Base-by-base conservation (phyloP, 192 early-diverging fungal genomes). In the Podila clonocystis region DNA sequence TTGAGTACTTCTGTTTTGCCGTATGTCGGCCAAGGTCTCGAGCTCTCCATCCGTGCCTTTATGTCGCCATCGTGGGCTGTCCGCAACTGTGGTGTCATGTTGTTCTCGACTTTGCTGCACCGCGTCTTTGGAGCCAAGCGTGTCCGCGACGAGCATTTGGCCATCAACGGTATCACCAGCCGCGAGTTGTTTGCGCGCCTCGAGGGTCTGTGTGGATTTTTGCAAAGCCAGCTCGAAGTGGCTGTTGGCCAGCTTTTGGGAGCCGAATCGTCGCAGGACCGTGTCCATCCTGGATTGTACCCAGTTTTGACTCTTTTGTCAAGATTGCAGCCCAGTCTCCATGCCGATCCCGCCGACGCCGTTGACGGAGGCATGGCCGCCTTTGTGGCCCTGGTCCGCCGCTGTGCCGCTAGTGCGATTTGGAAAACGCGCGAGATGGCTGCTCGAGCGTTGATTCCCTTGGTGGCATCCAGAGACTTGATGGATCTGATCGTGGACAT, bases 171-270 rank as follows among this genome's bases (percentile, higher is more conserved):
- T 22, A 89, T 97, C 28, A 95, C 95, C 4, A 93, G 91, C 0
- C 90, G 94, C 29, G 97, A 97, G 84, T 93, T 98, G 72, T 98
- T 98, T 86, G 89, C 91, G 5, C 90, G 95, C 22, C 95, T 94
- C 75, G 96, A 96, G 1, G 86, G 87, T 5, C 80, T 98, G 52
- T 92, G 93, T 61, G 86, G 89, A 22, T 92, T 94, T 74, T 83
- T 98, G 49, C 84, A 95, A 26, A 84, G 86, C 41, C 90, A 97
- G 74, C 85, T 98, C 5, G 82, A 88, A 41, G 83, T 85, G 45
- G 93, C 95, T 3, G 93, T 95, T 0, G 75, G 89, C 19, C 84
- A 89, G 60, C 75, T 95, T 12, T 63, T 88, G 31, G 63, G 63
- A 24, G 58, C 78, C 11, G 75, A 68, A 3, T 58, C 71, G 4